Base-by-base conservation (phyloP, 495 filamentous ascomycete genomes). In the Daldinia decipiens region DNA sequence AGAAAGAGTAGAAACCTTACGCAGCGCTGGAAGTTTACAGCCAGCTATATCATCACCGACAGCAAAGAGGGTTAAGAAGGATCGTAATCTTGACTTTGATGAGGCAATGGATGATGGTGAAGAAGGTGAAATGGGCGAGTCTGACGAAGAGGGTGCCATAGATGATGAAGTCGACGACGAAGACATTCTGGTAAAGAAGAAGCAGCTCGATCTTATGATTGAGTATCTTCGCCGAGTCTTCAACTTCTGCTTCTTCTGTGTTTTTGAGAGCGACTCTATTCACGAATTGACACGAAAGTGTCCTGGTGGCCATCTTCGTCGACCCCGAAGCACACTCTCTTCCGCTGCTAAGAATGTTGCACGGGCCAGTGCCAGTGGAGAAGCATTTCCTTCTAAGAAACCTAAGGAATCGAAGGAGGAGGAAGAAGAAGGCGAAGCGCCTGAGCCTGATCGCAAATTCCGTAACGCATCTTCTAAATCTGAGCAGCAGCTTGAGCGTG, bases 231-330 rank as follows among this genome's bases (percentile, higher is more conserved):
- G 95, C 38, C 89, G 95, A 13, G 95, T 98, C 58, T 95, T 94
- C 87, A 97, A 95, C 78, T 98, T 98, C 82, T 99, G 95, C 83
- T 97, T 99, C 83, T 99, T 98, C 83, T 99, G 95, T 79, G 95
- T 99, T 27, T 98, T 98, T 74, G 96, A 98, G 79, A 94, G 93
- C 78, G 95, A 99, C 78, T 98, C 95, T 0, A 89, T 99, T 39
- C 96, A 98, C 75, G 95, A 98, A 78, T 84, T 99, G 54, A 93
- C 91, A 31, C 87, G 96, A 57, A 99, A 99, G 81, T 99, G 95
- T 69, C 93, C 96, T 32, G 95, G 95, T 27, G 95, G 95, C 26
- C 95, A 99, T 85, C 90, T 98, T 58, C 92, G 95, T 64, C 91
- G 95, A 21, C 95, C 95, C 11, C 86, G 94, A 55, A 88, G 89